Evolutionary conservation across 306 rosid species (phyloP).

Genomic region (Citrullus amarus): DNA sequence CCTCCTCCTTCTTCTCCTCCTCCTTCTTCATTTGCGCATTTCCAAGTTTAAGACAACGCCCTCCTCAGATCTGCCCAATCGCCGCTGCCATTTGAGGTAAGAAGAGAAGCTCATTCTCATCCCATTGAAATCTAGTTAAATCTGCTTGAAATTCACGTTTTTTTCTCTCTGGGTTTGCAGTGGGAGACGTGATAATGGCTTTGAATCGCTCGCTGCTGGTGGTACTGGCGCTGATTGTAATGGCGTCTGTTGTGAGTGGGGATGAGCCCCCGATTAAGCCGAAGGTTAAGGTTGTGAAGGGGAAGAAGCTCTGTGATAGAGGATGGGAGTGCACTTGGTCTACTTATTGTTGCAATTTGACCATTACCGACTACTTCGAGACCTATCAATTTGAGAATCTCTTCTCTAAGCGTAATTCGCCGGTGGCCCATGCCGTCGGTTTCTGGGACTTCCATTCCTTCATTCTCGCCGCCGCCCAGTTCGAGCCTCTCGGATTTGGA

Average conservation of each 20-base stretch:
- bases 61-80: conserved; percentile 10
- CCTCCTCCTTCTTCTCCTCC: no score
- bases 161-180: neutral
- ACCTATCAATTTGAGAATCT: conserved; percentile 81
- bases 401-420: conserved; percentile 59
- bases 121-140: neutral
- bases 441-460: conserved; percentile 86
- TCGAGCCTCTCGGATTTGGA: conserved; percentile 69
- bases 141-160: neutral
- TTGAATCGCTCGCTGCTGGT: conserved; percentile 8
- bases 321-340: conserved; percentile 93
- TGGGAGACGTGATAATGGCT: conserved; percentile 1
- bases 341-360: conserved; percentile 57
- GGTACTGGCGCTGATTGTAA: conserved; percentile 9
- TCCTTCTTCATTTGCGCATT: neutral
- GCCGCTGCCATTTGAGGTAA: conserved; percentile 2
- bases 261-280: conserved; percentile 19
- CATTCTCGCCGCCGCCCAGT: conserved; percentile 51
- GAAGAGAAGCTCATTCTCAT: neutral
- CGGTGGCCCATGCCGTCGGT: conserved; percentile 72
- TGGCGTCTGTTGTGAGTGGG: conserved; percentile 16
- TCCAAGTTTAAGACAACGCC: neutral
- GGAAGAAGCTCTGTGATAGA: conserved; percentile 54
- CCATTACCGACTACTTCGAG: conserved; percentile 57
- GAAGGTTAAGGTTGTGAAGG: conserved; percentile 41